Base-by-base conservation (phyloP, 768 basidiomycete genomes). In the Boletus sensibilis region DNA sequence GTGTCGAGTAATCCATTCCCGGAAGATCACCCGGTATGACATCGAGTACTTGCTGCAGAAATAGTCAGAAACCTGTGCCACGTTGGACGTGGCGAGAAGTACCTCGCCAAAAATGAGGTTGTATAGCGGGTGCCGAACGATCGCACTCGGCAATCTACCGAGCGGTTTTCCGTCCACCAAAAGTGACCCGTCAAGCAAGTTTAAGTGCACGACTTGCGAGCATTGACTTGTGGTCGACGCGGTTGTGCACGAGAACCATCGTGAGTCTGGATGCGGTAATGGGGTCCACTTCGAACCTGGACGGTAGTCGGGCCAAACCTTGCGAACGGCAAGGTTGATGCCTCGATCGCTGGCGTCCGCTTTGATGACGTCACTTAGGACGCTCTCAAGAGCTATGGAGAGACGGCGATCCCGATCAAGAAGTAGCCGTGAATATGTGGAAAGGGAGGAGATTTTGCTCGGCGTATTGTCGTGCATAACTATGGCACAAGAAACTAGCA, bases 81-180 rank as follows among this genome's bases (percentile, higher is more conserved):
- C 9, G 0, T 12, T 11, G 14, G 4, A 1, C 9, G 29, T 0
- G 12, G 1, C 14, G 5, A 35, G 16, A 61, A 68, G 35, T 59
- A 77, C 78, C 55, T 68, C 38, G 31, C 70, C 68, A 41, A 82
- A 73, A n/a, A 79, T 53, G 8, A 69, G 64, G 14, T 42, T 43
- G 53, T 78, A 81, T 2, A 68, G 60, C 1, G 68, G 31, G 59
- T 80, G 72, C 0, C 25, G 45, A 2, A 63, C 40, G 29, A 81
- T 76, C 0, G 58, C 55, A 9, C 40, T 29, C 0, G 80, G 76
- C 14, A 82, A 70, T 23, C 68, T 71, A 18, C 76, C 74, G 10
- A 77, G 53, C 1, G 74, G 69, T 53, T 71, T 71, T 8, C 79
- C 80, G 12, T 76, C 63, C 11, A 82, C 68, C 18, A 80, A 67